Evolutionary conservation across 495 filamentous ascomycete species (phyloP), one percentile per base, ranked within the genome.

Genomic region (Daldinia bambusicola): DNA sequence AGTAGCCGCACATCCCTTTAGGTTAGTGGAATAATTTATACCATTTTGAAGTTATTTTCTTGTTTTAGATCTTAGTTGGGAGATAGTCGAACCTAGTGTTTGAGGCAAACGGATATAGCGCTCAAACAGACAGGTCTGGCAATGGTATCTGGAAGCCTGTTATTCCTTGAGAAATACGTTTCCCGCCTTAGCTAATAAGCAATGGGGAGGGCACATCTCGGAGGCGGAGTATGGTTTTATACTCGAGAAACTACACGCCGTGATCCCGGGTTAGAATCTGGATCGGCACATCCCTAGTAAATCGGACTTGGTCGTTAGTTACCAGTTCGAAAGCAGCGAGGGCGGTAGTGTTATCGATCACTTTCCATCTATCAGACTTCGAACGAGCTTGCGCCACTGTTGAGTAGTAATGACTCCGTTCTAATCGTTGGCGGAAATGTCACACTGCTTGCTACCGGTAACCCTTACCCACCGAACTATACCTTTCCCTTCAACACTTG

Each of bases 111-210:
- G n/a, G n/a, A n/a, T n/a, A n/a, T n/a, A n/a, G n/a, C n/a, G n/a
- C n/a, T n/a, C n/a, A n/a, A n/a, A n/a, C n/a, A n/a, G n/a, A n/a
- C n/a, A n/a, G n/a, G n/a, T n/a, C n/a, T n/a, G n/a, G n/a, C n/a
- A n/a, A n/a, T n/a, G n/a, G n/a, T n/a, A 52, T 26, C 48, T 52
- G 2, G 48, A 52, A 10, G 18, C 48, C 3, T 52, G 22, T 10
- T 20, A 26, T 26, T 14, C 48, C 10, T 52, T 14, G 48, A 16
- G 48, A 20, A 16, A 52, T 52, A 16, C 48, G n/a, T 16, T 52
- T 18, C 48, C 48, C 9, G 48, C 48, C 48, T 52, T 52, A 26
- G 48, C 48, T 52, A 16, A 52, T 52, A 52, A 52, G 48, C 48
- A 52, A 52, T 52, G 48, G 48, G 48, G 48, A 2, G 48, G 48